Evolutionary conservation across 805 yeast species (phyloP), one percentile per base, ranked within the genome.

Genomic region (Yarrowia deformans): DNA sequence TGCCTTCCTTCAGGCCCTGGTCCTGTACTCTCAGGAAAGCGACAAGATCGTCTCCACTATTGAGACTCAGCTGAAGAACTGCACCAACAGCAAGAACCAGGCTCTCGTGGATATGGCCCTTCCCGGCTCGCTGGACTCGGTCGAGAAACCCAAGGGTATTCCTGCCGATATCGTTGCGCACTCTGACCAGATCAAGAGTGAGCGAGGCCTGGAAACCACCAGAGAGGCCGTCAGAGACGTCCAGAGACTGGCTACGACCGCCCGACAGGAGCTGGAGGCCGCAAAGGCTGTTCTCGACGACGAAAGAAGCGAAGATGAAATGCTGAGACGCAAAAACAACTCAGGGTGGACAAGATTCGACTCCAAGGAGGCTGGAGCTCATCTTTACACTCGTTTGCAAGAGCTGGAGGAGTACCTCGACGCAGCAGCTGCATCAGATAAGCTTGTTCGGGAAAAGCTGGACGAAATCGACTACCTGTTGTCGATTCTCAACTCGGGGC

Each of bases 381-480:
- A 78, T 1, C 76, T 84, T 4, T 72, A 78, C 56, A 76, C 77
- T 3, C 83, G 83, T 61, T 74, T 88, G 1, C 74, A 75, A 1
- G 82, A 82, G 23, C 79, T 88, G 75, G 81, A 81, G 40, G 75
- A 74, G 2, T 88, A 87, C 73, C 75, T 90, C 18, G 72, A 74
- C 0, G 86, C 86, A 71, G 95, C 97, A 0, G 77, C 79, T 37
- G 74, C 79, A 3, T 90, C 95, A 9, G 97, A 93, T 76, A 76
- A 76, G 3, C 79, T 83, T 1, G 84, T 91, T 0, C 72, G 77
- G 7, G 75, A 78, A 3, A 84, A 84, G 60, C 85, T 86, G 71
- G 72, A 75, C 1, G 81, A 83, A n/a, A 80, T 90, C 60, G 84
- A 82, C 69, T 81, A 83, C 0, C 74, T 76, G 10, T 72, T 91